Conservation (phyloP, 768 basidiomycete genomes). For the Suillus sp. region DNA sequence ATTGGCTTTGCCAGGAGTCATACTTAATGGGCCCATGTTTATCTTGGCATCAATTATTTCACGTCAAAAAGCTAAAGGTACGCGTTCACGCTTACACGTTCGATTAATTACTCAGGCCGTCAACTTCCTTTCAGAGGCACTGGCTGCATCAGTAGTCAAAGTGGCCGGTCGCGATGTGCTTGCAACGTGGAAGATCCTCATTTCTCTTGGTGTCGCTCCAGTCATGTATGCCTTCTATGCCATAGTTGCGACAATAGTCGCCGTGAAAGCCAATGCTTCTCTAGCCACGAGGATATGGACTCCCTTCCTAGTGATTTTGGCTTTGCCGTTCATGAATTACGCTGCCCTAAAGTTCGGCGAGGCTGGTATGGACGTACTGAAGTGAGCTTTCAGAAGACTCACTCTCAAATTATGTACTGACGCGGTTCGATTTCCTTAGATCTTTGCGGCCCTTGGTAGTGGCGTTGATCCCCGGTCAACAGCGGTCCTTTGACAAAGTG, state of each 20-base stretch:
- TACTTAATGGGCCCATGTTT: constrained; percentile 93
- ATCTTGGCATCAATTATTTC: constrained; percentile 87
- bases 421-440: constrained; percentile 42
- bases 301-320: constrained; percentile 72
- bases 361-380: constrained; percentile 95
- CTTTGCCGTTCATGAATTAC: constrained; percentile 86
- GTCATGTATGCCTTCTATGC: constrained; percentile 85
- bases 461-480: constrained; percentile 87
- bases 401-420: neutral
- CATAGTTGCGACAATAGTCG: constrained; percentile 71
- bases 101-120: constrained; percentile 8
- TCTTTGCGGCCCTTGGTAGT: constrained; percentile 89
- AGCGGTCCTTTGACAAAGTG: constrained; percentile 73
- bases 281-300: constrained; percentile 68
- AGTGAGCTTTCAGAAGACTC: constrained; percentile 55
- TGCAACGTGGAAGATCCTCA: constrained; percentile 96
- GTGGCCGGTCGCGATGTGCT: constrained; percentile 96
- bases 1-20: constrained; percentile 86
- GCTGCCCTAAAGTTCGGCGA: constrained; percentile 97
- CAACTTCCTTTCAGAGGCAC: constrained; percentile 66
- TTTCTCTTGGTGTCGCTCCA: constrained; percentile 89
- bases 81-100: neutral
- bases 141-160: constrained; percentile 94
- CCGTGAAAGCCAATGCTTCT: constrained; percentile 65
- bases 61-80: constrained; percentile 87